Evolutionary conservation across 2,329 filamentous ascomycete genomes (phyloP), one percentile per base, ranked within the genome.

Genomic region (Hortaea werneckii): DNA sequence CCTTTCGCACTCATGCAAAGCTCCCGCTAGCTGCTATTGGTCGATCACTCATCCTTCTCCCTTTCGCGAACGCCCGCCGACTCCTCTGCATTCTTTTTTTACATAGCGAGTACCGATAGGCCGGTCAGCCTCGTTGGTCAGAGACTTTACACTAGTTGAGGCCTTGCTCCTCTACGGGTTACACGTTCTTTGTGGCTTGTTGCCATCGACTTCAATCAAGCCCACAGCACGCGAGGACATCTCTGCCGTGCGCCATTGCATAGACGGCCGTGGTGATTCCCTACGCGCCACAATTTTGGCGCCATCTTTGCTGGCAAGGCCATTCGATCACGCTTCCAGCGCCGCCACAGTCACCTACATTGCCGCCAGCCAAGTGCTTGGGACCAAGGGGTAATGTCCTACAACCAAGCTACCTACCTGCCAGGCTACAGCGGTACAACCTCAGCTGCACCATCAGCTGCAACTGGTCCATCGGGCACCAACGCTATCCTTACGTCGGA

Each of bases 361-460:
- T 20, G 20, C 20, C 32, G 32, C 32, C n/a, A 9, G 32, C 32
- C n/a, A 35, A 4, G 32, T 35, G n/a, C 8, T n/a, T 4, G 8
- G 32, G 9, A 35, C n/a, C 32, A 35, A 35, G n/a, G 32, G 32
- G 32, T 9, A 9, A 35, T 35, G 32, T 35, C 32, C 32, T 2
- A 35, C 32, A 9, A 35, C n/a, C 32, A 9, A 35, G 32, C 8
- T 35, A n/a, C 9, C 32, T 9, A 35, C n/a, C 9, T 35, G 9
- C 32, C 32, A n/a, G n/a, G 9, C 32, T 35, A 35, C 32, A 32
- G 28, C n/a, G 30, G 41, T 12, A 37, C 39, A n/a, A 29, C 43
- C 29, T 40, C n/a, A 20, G 43, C 40, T 34, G 35, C 42, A 29
- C 35, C 30, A 28, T 45, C 46, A 30, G 32, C 32, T 28, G n/a